Percentiles rank a stretch among this genome's conserved stretches.
Evolutionary conservation across 2,329 filamentous ascomycete species (phyloP).

Genomic region (Penicillium hordei): DNA sequence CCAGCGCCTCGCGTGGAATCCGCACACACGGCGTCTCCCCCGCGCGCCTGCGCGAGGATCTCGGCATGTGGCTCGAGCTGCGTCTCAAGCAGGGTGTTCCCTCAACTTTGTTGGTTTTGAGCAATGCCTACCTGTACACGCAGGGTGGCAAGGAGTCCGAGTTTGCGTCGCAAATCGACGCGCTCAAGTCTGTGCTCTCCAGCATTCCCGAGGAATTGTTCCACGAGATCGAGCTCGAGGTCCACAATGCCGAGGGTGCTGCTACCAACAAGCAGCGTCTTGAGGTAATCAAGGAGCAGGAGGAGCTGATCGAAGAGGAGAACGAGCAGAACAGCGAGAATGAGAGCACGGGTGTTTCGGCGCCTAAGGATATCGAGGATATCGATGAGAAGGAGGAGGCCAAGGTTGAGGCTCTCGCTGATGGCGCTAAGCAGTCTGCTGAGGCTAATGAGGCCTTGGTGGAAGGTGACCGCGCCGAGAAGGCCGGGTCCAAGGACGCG

Average conservation of each 20-base stretch:
- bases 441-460: slow-evolving; percentile 46
- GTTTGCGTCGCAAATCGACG: slow-evolving; percentile 86
- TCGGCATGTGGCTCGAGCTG: slow-evolving; percentile 91
- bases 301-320: slow-evolving; percentile 96
- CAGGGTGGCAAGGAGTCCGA: slow-evolving; percentile 70
- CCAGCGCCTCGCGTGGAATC: slow-evolving; percentile 87
- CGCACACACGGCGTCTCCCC: slow-evolving; percentile 91
- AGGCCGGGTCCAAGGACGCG: slow-evolving; percentile 26
- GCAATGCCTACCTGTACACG: slow-evolving; percentile 97
- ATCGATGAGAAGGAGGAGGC: slow-evolving; percentile 88
- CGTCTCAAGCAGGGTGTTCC: slow-evolving; percentile 93
- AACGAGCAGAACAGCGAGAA: slow-evolving; percentile 85
- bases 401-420: slow-evolving; percentile 52
- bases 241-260: slow-evolving; percentile 92
- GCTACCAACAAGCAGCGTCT: slow-evolving; percentile 99
- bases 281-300: slow-evolving; percentile 96
- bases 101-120: slow-evolving; percentile 89
- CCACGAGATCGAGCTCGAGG: slow-evolving; percentile 98
- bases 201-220: slow-evolving; percentile 97
- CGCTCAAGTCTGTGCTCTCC: slow-evolving; percentile 85
- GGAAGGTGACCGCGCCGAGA: slow-evolving; percentile 40
- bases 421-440: slow-evolving; percentile 43
- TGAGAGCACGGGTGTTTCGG: slow-evolving; percentile 69
- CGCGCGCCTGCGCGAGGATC: slow-evolving; percentile 79
- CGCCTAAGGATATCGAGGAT: slow-evolving; percentile 81